phyloP scores from a whole-genome alignment of 148 eudicot genomes.

The Rhododendron henanense region DNA sequence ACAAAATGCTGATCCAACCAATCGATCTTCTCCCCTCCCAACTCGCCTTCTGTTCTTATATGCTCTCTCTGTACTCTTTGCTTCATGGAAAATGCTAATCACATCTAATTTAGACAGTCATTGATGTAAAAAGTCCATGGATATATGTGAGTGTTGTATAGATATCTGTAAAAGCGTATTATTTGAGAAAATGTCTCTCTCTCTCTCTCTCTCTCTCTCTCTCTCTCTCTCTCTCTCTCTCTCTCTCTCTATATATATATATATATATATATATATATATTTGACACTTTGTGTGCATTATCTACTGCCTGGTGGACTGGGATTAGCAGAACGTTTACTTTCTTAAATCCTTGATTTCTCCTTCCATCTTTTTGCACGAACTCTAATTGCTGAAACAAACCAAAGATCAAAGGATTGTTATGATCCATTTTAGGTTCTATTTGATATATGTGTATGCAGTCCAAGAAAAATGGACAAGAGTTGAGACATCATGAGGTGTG shows the following conservation, averaged over 20 bases:
- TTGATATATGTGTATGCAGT: neutral
- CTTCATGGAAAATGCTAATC: neutral
- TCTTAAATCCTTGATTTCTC: constrained; percentile 1
- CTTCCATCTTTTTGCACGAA: neutral
- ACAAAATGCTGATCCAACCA: constrained; percentile 2
- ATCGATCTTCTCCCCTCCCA: neutral
- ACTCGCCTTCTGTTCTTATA: constrained; percentile 2
- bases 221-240: too few species aligned
- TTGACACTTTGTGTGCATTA: neutral
- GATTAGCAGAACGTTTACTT: neutral
- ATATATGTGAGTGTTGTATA: neutral
- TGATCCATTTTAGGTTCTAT: constrained; percentile 1
- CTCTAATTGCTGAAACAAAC: neutral
- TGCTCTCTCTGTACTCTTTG: neutral
- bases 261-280: too few species aligned
- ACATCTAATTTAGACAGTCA: too few species aligned
- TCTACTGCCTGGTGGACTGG: neutral
- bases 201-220: too few species aligned
- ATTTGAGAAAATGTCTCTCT: too few species aligned
- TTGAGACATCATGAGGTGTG: constrained; percentile 10
- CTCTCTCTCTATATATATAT: too few species aligned
- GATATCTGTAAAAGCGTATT: too few species aligned
- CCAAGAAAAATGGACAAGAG: constrained; percentile 14
- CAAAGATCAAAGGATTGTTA: constrained; percentile 1
- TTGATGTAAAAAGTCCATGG: neutral